Evolutionary conservation across 2,329 filamentous ascomycete genomes (phyloP).

Genomic region (Aspergillus alliaceus): DNA sequence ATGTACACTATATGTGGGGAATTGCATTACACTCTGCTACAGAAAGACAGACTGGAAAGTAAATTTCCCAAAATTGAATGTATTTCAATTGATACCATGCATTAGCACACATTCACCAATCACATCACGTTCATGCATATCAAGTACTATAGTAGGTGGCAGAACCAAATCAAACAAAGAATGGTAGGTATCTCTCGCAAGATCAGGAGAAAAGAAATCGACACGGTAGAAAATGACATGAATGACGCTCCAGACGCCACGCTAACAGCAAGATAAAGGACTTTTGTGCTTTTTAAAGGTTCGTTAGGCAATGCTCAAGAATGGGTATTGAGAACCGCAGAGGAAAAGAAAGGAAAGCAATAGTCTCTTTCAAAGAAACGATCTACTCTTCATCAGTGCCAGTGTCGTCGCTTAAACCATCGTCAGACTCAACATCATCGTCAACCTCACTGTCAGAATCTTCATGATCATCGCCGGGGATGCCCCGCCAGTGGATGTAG

Average conservation of each 20-base stretch:
- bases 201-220: conserved; percentile 2
- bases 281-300: not conserved
- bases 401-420: conserved; percentile 42
- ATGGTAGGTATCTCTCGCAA: not conserved
- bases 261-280: conserved; percentile 16
- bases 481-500: conserved; percentile 76
- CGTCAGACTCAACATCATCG: conserved; percentile 32
- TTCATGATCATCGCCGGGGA: conserved; percentile 65
- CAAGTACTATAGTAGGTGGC: conserved; percentile 4
- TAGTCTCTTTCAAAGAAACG: not conserved
- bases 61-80: not conserved
- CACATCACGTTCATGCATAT: conserved; percentile 3
- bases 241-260: conserved; percentile 23
- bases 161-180: conserved; percentile 1
- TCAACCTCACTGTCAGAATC: conserved; percentile 46
- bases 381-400: conserved; percentile 43
- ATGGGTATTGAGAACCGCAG: not conserved
- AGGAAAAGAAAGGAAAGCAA: not conserved
- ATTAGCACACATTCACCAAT: not conserved
- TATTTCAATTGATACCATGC: not conserved
- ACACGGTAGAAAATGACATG: not conserved
- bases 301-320: not conserved
- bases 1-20: not conserved
- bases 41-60: not conserved
- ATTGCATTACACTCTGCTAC: not conserved